Evolutionary conservation across 306 rosid genomes (phyloP).

Genomic region (Styphnolobium japonicum): DNA sequence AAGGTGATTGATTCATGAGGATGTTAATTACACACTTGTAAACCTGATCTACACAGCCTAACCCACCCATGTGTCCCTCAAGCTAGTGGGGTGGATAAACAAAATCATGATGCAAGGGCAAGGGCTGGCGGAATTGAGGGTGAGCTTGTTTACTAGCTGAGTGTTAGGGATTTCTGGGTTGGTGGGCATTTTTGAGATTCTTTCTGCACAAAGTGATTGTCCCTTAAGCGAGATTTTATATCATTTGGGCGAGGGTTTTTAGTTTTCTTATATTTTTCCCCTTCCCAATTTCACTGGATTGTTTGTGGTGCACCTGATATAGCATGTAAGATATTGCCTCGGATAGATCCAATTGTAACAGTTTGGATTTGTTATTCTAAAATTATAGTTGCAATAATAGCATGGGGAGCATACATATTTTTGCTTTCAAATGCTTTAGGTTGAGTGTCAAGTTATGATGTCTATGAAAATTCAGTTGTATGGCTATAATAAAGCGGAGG

Average conservation of each 20-base stretch:
- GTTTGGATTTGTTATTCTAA: conserved; percentile 39
- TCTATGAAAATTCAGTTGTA: neutral
- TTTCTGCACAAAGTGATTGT: conserved; percentile 73
- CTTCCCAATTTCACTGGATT: conserved; percentile 48
- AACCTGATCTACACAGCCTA: conserved; percentile 68
- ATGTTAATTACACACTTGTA: conserved; percentile 56
- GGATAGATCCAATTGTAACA: conserved; percentile 40
- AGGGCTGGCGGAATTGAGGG: conserved; percentile 76
- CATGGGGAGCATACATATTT: conserved; percentile 28
- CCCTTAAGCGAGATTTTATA: conserved; percentile 52
- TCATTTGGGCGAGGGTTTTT: conserved; percentile 49
- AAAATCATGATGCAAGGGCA: conserved; percentile 62
- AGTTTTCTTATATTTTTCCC: conserved; percentile 39
- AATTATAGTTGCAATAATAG: conserved; percentile 46
- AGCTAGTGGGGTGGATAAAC: conserved; percentile 40
- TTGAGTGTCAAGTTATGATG: neutral
- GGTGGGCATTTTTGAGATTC: conserved; percentile 70
- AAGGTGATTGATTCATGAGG: conserved; percentile 27
- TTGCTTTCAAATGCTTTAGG: conserved; percentile 4
- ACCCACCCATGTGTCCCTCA: conserved; percentile 34
- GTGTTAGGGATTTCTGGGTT: conserved; percentile 59
- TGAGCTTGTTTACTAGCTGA: conserved; percentile 55
- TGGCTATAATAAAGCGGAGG: neutral
- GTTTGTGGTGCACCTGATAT: conserved; percentile 39
- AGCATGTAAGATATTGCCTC: conserved; percentile 47